phyloP scores from a whole-genome alignment of 2,329 filamentous ascomycete genomes.

The Esteya vermicola region DNA sequence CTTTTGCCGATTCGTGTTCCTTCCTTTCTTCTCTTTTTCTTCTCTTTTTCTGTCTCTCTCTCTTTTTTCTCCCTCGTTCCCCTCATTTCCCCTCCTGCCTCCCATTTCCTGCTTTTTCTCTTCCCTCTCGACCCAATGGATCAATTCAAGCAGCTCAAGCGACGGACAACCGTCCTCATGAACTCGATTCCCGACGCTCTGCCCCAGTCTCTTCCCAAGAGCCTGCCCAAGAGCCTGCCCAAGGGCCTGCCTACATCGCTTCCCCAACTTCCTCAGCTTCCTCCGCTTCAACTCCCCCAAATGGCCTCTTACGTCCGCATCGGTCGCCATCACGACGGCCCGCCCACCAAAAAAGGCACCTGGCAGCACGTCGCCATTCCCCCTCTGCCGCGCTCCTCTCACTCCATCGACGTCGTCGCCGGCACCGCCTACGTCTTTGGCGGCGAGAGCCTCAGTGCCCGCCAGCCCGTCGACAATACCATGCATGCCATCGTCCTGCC shows the following conservation, averaged over 20 bases:
- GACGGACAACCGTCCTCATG: slow-evolving; percentile 39
- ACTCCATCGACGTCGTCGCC: slow-evolving; percentile 48
- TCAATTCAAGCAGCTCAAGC: slow-evolving; percentile 36
- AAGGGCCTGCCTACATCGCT: slow-evolving; percentile 34
- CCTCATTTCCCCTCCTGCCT: not conserved
- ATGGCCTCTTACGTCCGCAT: slow-evolving; percentile 3
- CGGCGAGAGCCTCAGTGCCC: slow-evolving; percentile 46
- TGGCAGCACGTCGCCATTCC: slow-evolving; percentile 45
- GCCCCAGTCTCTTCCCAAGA: not conserved
- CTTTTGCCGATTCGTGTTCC: too few relatives aligned
- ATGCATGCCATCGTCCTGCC: slow-evolving; percentile 53
- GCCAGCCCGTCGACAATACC: slow-evolving; percentile 55
- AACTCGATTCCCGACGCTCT: slow-evolving; percentile 17
- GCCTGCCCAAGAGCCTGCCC: slow-evolving; percentile 32
- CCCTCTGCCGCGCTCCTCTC: slow-evolving; percentile 56
- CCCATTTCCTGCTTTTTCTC: not conserved
- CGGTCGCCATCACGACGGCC: slow-evolving; percentile 7
- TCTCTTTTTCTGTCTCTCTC: not conserved
- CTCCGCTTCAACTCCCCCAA: slow-evolving; percentile 8
- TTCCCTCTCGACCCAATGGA: slow-evolving; percentile 25
- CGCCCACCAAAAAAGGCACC: slow-evolving; percentile 34
- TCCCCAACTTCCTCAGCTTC: slow-evolving; percentile 13
- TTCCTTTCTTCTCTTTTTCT: not conserved
- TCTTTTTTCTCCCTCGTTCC: not conserved
- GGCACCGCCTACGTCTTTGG: slow-evolving; percentile 55